Percentiles rank a stretch among this genome's conserved stretches.
Evolutionary conservation across 139 green algal genomes (phyloP).

Genomic region (Auxenochlorella pyrenoidosa): DNA sequence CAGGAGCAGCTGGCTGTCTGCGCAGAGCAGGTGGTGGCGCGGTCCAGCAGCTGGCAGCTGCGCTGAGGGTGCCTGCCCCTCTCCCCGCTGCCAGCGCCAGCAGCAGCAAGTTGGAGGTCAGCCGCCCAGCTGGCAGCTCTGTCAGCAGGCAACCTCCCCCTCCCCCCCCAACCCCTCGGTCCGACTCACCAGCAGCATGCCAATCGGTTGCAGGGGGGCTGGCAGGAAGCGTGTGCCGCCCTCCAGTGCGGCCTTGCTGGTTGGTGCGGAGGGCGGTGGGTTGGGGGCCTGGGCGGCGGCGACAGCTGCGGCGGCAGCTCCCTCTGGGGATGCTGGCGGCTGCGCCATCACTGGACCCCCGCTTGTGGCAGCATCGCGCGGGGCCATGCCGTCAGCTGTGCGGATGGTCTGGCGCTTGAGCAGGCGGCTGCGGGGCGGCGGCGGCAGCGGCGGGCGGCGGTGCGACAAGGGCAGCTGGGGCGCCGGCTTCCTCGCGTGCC

Average conservation of each 20-base stretch:
- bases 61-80: too few relatives aligned
- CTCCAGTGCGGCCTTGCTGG: background rate
- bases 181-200: constrained; percentile 11
- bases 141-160: too few relatives aligned
- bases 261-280: background rate
- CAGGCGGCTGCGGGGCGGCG: background rate
- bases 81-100: background rate
- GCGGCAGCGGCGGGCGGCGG: background rate
- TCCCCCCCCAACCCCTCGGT: too few relatives aligned
- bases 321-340: background rate
- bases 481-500: background rate
- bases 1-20: too few relatives aligned
- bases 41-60: too few relatives aligned
- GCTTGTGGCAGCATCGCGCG: background rate
- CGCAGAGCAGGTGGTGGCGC: too few relatives aligned
- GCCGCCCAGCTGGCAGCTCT: background rate
- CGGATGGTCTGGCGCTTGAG: background rate
- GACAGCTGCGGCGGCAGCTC: background rate
- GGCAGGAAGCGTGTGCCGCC: background rate
- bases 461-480: background rate
- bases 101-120: background rate
- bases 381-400: background rate
- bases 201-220: background rate
- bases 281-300: background rate
- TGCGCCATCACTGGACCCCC: background rate